These are phyloP conservation scores for Malus asiatica DNA, from an alignment of 306 rosid genomes.

Conservation along the genomic window DNA sequence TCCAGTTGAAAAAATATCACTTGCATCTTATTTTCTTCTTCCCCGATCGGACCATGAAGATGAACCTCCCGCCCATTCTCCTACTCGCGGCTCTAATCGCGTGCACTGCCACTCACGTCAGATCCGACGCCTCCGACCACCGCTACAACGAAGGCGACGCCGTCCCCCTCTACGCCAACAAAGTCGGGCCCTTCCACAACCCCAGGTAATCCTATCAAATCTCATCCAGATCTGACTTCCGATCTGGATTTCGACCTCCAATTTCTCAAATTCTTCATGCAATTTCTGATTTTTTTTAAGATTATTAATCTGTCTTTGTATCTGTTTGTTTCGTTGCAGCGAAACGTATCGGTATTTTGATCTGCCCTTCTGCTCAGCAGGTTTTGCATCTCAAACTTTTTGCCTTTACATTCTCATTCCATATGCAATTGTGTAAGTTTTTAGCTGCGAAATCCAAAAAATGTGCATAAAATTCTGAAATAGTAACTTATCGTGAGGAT, in stretches of 20 bases:
- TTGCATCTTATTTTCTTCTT: neutral
- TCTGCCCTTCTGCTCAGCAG: slow-evolving; percentile 70
- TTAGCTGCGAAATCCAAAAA: neutral
- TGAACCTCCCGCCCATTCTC: slow-evolving; percentile 14
- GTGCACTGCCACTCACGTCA: slow-evolving; percentile 26
- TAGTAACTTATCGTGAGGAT: neutral
- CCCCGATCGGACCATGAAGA: slow-evolving; percentile 23
- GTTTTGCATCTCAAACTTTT: slow-evolving; percentile 9
- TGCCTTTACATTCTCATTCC: neutral
- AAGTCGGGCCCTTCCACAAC: slow-evolving; percentile 83
- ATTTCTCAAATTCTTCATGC: neutral
- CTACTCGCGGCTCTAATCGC: slow-evolving; percentile 34
- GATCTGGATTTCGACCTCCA: slow-evolving; percentile 17
- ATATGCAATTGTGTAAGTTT: neutral
- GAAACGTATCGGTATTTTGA: slow-evolving; percentile 78
- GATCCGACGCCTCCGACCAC: slow-evolving; percentile 65
- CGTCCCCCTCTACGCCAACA: slow-evolving; percentile 76
- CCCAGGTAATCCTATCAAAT: slow-evolving; percentile 44
- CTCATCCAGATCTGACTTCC: slow-evolving; percentile 16
- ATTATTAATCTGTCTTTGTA: neutral
- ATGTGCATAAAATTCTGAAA: neutral
- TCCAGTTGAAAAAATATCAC: neutral
- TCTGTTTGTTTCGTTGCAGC: slow-evolving; percentile 37
- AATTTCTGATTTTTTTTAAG: neutral
- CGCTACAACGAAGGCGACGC: slow-evolving; percentile 49